Percentiles rank a stretch among this genome's conserved stretches.
These are phyloP conservation scores for Gossypium armourianum DNA, from an alignment of 441 rosid species.

Conservation along the genomic window DNA sequence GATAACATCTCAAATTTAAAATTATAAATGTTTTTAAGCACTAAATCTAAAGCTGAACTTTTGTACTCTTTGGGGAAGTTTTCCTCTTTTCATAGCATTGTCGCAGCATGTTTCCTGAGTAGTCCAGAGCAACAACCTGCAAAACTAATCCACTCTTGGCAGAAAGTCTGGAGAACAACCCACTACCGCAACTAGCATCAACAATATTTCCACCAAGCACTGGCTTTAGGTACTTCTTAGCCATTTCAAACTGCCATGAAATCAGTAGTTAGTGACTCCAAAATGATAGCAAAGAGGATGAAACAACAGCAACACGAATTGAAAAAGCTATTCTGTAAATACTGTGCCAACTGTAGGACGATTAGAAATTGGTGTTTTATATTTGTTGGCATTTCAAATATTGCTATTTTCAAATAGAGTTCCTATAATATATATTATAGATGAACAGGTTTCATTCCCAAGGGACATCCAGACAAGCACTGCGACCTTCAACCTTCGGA, in stretches of 20 bases:
- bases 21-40: not conserved
- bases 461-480: not conserved
- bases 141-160: constrained; percentile 63
- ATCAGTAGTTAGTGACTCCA: constrained; percentile 14
- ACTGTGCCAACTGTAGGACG: not conserved
- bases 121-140: constrained; percentile 62
- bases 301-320: not conserved
- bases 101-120: constrained; percentile 68
- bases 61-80: constrained; percentile 52
- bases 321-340: not conserved
- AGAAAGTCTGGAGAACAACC: constrained; percentile 62
- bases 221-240: constrained; percentile 57
- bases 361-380: not conserved
- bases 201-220: constrained; percentile 66
- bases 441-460: not conserved
- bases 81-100: constrained; percentile 66
- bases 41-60: constrained; percentile 1
- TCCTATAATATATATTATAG: not conserved
- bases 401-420: not conserved
- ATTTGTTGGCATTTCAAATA: not conserved
- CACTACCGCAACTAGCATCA: constrained; percentile 88
- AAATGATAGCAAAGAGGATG: not conserved
- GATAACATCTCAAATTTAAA: not conserved
- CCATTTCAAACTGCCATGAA: constrained; percentile 57
- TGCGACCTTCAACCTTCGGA: too few relatives aligned